phyloP scores from a whole-genome alignment of 2,329 filamentous ascomycete species.

The Calycina herbarum region DNA sequence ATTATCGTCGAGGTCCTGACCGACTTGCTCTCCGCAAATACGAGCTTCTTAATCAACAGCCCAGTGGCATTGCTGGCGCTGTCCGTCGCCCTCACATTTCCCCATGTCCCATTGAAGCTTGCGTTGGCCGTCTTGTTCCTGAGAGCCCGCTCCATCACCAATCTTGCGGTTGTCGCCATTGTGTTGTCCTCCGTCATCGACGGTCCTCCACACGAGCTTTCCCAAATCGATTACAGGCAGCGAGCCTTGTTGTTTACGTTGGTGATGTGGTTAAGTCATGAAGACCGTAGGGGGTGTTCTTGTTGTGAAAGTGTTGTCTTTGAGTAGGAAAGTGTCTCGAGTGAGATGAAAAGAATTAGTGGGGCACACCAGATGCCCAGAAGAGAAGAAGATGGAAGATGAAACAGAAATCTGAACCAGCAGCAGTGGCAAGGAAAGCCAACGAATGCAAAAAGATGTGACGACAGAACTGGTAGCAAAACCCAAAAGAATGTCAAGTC shows the following conservation, averaged over 20 bases:
- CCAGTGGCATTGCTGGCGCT: slow-evolving; percentile 17
- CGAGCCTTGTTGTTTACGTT: slow-evolving; percentile 35
- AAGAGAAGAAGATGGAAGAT: slow-evolving; percentile 32
- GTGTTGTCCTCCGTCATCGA: slow-evolving; percentile 22
- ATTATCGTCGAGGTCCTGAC: slow-evolving; percentile 62
- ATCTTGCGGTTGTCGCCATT: slow-evolving; percentile 28
- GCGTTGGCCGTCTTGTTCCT: slow-evolving; percentile 13
- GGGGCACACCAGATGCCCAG: slow-evolving; percentile 33
- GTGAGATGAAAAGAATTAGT: slow-evolving; percentile 29
- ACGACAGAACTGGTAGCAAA: slow-evolving; percentile 32
- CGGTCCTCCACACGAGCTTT: slow-evolving; percentile 22
- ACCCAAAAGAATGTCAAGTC: slow-evolving; percentile 26
- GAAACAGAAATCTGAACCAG: slow-evolving; percentile 38
- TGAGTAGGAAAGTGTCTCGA: slow-evolving; percentile 19
- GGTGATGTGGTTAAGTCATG: slow-evolving; percentile 36
- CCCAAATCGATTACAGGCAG: slow-evolving; percentile 29
- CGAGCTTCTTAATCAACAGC: slow-evolving; percentile 33
- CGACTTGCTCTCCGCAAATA: slow-evolving; percentile 47
- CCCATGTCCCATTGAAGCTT: slow-evolving; percentile 9
- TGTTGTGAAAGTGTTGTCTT: slow-evolving; percentile 20
- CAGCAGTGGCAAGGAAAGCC: slow-evolving; percentile 33
- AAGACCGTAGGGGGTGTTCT: slow-evolving; percentile 27
- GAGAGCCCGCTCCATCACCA: slow-evolving; percentile 29
- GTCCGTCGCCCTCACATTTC: slow-evolving; percentile 8
- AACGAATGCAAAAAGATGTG: slow-evolving; percentile 30